These are phyloP conservation scores for Graphilbum ipis-grandicollis DNA, from an alignment of 2,329 filamentous ascomycete species.

Conservation along the genomic window DNA sequence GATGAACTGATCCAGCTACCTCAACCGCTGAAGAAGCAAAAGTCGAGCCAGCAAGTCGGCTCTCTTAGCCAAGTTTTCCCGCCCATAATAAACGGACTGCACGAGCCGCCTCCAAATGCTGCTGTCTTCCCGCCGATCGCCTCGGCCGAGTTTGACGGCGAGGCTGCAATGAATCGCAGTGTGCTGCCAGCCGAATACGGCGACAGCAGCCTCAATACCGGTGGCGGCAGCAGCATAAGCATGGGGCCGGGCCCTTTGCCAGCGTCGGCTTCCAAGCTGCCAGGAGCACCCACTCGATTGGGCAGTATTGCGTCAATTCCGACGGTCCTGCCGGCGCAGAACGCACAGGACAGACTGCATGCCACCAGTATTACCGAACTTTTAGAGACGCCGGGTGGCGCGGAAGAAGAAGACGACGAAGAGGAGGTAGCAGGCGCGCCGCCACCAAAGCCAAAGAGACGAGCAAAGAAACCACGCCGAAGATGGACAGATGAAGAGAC, in stretches of 20 bases:
- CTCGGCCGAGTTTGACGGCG: constrained; percentile 34
- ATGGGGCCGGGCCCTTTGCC: no score
- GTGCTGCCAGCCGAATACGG: constrained; percentile 23
- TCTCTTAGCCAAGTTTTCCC: constrained; percentile 26
- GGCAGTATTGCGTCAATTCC: no score
- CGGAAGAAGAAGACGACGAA: no score
- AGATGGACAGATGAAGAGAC: constrained; percentile 52
- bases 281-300: no score
- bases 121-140: constrained; percentile 47
- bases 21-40: constrained; percentile 47
- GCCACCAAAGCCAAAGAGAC: constrained; percentile 28
- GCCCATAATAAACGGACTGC: constrained; percentile 47
- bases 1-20: constrained; percentile 48
- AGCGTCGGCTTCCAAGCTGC: no score
- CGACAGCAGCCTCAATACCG: background rate
- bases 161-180: constrained; percentile 22
- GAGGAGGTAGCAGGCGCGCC: background rate
- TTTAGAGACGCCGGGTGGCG: no score
- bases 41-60: constrained; percentile 32
- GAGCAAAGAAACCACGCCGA: constrained; percentile 37
- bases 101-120: constrained; percentile 37
- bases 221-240: background rate
- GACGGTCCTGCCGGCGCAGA: no score
- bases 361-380: no score
- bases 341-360: no score